A percentile compares a stretch with the other conserved stretches of the same genome.
Conservation (phyloP, 2,329 filamentous ascomycete genomes). For the Paraphoma chrysanthemicola region DNA sequence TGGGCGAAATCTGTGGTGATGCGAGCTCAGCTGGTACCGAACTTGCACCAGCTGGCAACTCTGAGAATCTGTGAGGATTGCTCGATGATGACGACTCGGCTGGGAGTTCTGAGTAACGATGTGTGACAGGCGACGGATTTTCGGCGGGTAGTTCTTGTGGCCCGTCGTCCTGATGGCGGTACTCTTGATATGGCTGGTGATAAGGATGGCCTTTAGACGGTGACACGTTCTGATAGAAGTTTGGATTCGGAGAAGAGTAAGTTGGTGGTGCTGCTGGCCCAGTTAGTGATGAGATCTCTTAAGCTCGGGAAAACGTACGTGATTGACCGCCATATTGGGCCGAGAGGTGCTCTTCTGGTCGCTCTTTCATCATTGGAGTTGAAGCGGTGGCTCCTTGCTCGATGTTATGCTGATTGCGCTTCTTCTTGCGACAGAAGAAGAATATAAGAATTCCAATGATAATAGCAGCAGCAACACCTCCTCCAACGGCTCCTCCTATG, state of each 20-base stretch:
- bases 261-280: slow-evolving; percentile 29
- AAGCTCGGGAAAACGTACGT: slow-evolving; percentile 17
- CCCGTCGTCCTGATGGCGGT: slow-evolving; percentile 18
- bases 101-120: slow-evolving; percentile 33
- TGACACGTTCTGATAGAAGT: slow-evolving; percentile 17
- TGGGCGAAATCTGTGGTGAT: slow-evolving; percentile 26
- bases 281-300: slow-evolving; percentile 7
- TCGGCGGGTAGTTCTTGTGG: slow-evolving; percentile 29
- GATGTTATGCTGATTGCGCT: slow-evolving; percentile 10
- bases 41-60: slow-evolving; percentile 22
- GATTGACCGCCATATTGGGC: slow-evolving; percentile 25
- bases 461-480: slow-evolving; percentile 26
- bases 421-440: slow-evolving; percentile 28
- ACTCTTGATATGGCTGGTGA: slow-evolving; percentile 18
- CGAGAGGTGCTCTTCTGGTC: slow-evolving; percentile 10
- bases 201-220: slow-evolving; percentile 13
- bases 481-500: slow-evolving; percentile 38
- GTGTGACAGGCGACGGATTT: slow-evolving; percentile 2
- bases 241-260: slow-evolving; percentile 29
- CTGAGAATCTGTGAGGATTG: slow-evolving; percentile 21
- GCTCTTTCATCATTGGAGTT: slow-evolving; percentile 22
- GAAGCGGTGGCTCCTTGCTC: slow-evolving; percentile 13
- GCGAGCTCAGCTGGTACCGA: slow-evolving; percentile 21
- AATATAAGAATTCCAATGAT: slow-evolving; percentile 35
- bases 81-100: slow-evolving; percentile 13